Evolutionary conservation across 768 basidiomycete genomes (phyloP).

Genomic region (Pisolithus microcarpus): DNA sequence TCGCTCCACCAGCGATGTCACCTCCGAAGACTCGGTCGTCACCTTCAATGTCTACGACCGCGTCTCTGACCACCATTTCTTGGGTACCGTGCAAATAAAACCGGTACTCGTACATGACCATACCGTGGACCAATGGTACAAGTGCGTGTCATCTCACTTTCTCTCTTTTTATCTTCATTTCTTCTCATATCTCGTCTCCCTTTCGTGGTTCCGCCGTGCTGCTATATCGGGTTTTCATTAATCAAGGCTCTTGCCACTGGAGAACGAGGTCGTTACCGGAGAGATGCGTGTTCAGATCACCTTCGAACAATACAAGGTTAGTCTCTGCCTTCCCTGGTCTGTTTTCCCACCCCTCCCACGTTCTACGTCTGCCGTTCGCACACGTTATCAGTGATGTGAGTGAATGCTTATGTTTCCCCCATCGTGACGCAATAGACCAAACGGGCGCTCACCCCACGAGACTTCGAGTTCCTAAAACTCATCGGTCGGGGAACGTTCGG

Average conservation of each 20-base stretch:
- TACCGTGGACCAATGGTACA: constrained; percentile 95
- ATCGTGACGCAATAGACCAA: constrained; percentile 51
- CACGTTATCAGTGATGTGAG: constrained; percentile 14
- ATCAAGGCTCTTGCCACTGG: constrained; percentile 62
- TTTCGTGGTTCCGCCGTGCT: constrained; percentile 10
- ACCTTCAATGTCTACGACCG: constrained; percentile 91
- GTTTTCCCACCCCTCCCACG: constrained; percentile 21
- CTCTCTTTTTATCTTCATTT: constrained; percentile 7
- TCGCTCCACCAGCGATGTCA: constrained; percentile 71
- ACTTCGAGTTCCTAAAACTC: constrained; percentile 98
- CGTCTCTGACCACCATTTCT: constrained; percentile 75
- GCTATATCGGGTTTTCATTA: constrained; percentile 1
- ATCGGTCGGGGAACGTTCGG: constrained; percentile 98
- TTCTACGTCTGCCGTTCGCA: constrained; percentile 18
- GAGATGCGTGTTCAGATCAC: constrained; percentile 94
- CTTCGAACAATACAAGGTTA: constrained; percentile 84
- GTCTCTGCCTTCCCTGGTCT: constrained; percentile 11
- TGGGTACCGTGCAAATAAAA: constrained; percentile 88
- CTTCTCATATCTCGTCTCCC: constrained; percentile 8
- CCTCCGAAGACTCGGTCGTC: constrained; percentile 75
- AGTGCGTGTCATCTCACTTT: constrained; percentile 46
- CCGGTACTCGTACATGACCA: constrained; percentile 88
- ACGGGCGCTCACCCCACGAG: constrained; percentile 82
- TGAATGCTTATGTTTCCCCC: constrained; percentile 9
- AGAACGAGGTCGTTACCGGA: constrained; percentile 79